Base-by-base conservation (phyloP, 1,284 basidiomycete species). In the Cystobasidiaceae sp. region DNA sequence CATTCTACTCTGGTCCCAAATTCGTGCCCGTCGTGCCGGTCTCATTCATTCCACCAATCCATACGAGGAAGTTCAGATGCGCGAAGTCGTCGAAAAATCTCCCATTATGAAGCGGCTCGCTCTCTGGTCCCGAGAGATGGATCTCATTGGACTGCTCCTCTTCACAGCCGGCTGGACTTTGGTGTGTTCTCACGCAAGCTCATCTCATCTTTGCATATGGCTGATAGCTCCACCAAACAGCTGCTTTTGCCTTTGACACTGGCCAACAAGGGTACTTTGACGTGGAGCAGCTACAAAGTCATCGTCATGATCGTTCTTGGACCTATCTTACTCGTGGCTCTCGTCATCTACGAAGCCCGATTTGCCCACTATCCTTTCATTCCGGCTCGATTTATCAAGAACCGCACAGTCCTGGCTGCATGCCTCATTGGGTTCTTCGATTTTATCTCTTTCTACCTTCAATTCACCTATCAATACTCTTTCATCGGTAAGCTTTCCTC, bases 161-260 rank as follows among this genome's bases (percentile, higher is more conserved):
- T 80, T 89, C 37, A 86, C 83, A 2, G 76, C 82, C 15, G 82
- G 82, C 21, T 76, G 74, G 71, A 60, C 74, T 1, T 67, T 59
- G 49, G 11, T 57, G 54, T 17, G 7, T 57, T 45, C 51, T 54
- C 5, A n/a, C n/a, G n/a, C n/a, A n/a, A n/a, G n/a, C n/a, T n/a
- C n/a, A n/a, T n/a, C n/a, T n/a, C n/a, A n/a, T n/a, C n/a, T n/a
- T n/a, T n/a, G n/a, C n/a, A n/a, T n/a, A n/a, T n/a, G n/a, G n/a
- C n/a, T 39, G 9, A n/a, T 9, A 39, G n/a, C n/a, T 0, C 77
- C 86, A 34, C 80, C 83, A 2, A 77, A 88, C 45, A 48, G 11
- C 82, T 88, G 65, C 80, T 90, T 4, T 78, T 88, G 4, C 88
- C 88, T 1, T 77, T 88, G 27, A 86, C 86, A 0, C 77, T 89